Evolutionary conservation across 1,284 basidiomycete genomes (phyloP).

Genomic region (Paramarasmius palmivorus): DNA sequence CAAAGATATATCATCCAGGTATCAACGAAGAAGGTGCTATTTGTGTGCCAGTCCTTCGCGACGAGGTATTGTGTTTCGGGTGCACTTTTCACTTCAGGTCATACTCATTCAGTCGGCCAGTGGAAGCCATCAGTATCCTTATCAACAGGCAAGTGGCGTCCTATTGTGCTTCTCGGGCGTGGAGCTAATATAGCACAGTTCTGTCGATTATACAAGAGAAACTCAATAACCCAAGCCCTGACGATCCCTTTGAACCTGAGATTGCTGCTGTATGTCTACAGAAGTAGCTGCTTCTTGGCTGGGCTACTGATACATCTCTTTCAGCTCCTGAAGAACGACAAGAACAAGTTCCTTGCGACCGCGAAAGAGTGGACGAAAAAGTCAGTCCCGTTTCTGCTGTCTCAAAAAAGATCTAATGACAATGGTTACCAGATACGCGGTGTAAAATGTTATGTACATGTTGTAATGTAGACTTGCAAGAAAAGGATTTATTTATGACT

Average conservation of each 20-base stretch:
- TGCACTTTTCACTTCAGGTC: constrained; percentile 13
- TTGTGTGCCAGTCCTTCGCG: constrained; percentile 78
- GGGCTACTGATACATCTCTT: constrained; percentile 12
- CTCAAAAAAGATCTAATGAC: neutral
- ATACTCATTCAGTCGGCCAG: constrained; percentile 42
- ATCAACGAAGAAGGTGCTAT: constrained; percentile 89
- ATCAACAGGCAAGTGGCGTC: constrained; percentile 54
- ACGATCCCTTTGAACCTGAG: constrained; percentile 88
- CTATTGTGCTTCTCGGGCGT: neutral
- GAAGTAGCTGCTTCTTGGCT: neutral
- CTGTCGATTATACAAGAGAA: constrained; percentile 82
- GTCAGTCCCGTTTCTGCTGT: constrained; percentile 42
- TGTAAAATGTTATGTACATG: too few species aligned
- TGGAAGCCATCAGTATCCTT: constrained; percentile 90
- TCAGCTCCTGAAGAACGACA: constrained; percentile 74
- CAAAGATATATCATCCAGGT: constrained; percentile 91
- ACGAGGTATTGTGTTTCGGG: constrained; percentile 57
- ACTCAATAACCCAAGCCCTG: constrained; percentile 84
- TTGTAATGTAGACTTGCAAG: too few species aligned
- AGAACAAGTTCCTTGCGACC: constrained; percentile 64
- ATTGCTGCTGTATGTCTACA: constrained; percentile 65
- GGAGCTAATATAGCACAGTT: constrained; percentile 45
- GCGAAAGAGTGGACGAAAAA: constrained; percentile 85
- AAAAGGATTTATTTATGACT: too few species aligned
- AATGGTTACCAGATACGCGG: neutral